phyloP scores from a whole-genome alignment of 768 basidiomycete genomes.

The Agrocybe pediades region DNA sequence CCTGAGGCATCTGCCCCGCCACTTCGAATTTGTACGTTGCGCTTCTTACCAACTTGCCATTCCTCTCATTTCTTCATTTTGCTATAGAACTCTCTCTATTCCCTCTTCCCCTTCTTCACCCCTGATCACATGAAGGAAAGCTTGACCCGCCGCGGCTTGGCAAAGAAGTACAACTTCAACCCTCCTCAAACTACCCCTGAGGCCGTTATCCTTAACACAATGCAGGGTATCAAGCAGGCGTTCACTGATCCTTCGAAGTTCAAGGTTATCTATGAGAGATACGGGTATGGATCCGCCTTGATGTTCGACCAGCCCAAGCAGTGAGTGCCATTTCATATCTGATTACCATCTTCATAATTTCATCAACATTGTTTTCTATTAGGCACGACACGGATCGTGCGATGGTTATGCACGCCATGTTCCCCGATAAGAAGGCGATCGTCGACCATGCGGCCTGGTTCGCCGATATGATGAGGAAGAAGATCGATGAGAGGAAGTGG shows the following conservation, averaged over 20 bases:
- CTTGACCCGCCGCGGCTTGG: constrained; percentile 39
- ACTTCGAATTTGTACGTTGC: constrained; percentile 35
- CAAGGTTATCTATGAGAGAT: constrained; percentile 37
- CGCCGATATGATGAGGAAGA: constrained; percentile 24
- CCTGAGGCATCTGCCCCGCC: constrained; percentile 43
- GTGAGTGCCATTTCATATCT: constrained; percentile 18
- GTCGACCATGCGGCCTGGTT: constrained; percentile 30
- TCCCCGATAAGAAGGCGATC: constrained; percentile 33
- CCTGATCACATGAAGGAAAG: constrained; percentile 43
- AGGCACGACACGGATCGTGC: constrained; percentile 34
- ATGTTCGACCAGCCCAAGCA: constrained; percentile 35
- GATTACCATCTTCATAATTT: no score
- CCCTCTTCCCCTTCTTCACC: constrained; percentile 68
- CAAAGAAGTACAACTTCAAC: constrained; percentile 41
- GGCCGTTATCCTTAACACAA: constrained; percentile 11
- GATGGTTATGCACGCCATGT: constrained; percentile 32
- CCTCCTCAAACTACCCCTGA: constrained; percentile 27
- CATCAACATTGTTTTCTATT: background rate
- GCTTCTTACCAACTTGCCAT: no score
- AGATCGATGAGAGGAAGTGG: constrained; percentile 31
- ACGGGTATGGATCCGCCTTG: constrained; percentile 42
- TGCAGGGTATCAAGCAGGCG: constrained; percentile 28
- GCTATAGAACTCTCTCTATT: constrained; percentile 53
- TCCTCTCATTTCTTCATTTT: constrained; percentile 11
- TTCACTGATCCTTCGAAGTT: constrained; percentile 33